Base-by-base conservation (phyloP, 352 stramenopile species). In the Phytophthora vignae region DNA sequence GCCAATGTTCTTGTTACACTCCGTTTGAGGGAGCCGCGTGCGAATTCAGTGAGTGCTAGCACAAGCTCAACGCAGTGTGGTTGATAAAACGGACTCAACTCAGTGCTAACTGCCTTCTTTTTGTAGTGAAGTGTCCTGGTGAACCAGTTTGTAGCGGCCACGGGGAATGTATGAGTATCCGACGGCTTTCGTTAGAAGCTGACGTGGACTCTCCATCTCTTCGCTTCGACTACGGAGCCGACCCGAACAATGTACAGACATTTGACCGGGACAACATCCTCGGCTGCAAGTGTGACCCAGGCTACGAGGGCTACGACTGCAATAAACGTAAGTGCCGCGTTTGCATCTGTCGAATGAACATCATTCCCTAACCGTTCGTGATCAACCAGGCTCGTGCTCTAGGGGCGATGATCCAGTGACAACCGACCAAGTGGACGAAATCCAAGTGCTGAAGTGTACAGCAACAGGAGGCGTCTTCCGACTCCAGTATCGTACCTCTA, bases 301-400 rank as follows among this genome's bases (percentile, higher is more conserved):
- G 93, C 12, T 98, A 91, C 68, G 84, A 87, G 68, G 95, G 94
- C n/a, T 88, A 97, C 57, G 91, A 97, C 71, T 98, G 96, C 81
- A 91, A 60, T 38, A 76, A 81, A 17, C 67, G 88, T 93, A 78
- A 29, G 83, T 76, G 49, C 1, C 25, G 11, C 2, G 0, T 59
- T 38, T 55, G 17, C 1, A 31, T 60, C 5, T 12, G 44, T 54
- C 31, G 11, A 48, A 44, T 44, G 17, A 60, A 31, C 4, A 5
- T 7, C 15, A 12, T 9, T 29, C 27, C 5, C 36, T 42, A 10
- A 42, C 33, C 42, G 11, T 36, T 40, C 25, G 4, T 60, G 17
- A 36, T 54, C 11, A n/a, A 19, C 15, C 76, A 89, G 82, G 90
- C 49, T 93, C 88, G 27, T 99, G 95, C 64, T 81, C 88, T 17